Percentiles rank a stretch among this genome's conserved stretches.
phyloP scores from a whole-genome alignment of 1,284 basidiomycete genomes.

The Irpex sp. region DNA sequence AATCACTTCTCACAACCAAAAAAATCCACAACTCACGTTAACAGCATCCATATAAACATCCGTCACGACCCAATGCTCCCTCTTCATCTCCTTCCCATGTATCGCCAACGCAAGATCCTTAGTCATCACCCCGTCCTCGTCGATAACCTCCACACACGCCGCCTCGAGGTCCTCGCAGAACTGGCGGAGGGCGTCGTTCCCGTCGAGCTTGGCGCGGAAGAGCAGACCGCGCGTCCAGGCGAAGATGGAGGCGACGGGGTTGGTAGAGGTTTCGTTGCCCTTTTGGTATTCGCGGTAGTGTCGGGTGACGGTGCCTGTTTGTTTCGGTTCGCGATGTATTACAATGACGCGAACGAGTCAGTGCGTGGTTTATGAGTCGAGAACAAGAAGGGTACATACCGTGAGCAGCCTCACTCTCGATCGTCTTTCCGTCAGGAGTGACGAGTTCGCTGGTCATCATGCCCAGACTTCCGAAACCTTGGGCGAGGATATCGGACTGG shows the following conservation, averaged over 20 bases:
- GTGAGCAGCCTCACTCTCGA: constrained; percentile 95
- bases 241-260: constrained; percentile 98
- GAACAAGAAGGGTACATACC: constrained; percentile 37
- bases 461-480: constrained; percentile 91
- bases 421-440: constrained; percentile 90
- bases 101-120: constrained; percentile 96
- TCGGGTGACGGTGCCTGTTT: constrained; percentile 76
- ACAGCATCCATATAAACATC: constrained; percentile 90
- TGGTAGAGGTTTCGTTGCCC: constrained; percentile 93
- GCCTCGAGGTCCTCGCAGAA: constrained; percentile 86
- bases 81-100: constrained; percentile 87
- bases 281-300: constrained; percentile 98
- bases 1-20: background rate
- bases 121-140: constrained; percentile 90
- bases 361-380: background rate
- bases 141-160: constrained; percentile 90
- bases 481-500: constrained; percentile 88
- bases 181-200: constrained; percentile 68
- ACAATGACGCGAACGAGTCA: too few relatives aligned
- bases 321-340: too few relatives aligned
- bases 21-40: constrained; percentile 46
- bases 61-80: constrained; percentile 93
- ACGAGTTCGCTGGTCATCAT: constrained; percentile 99
- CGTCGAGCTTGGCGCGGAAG: constrained; percentile 92
- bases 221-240: constrained; percentile 96